Base-by-base conservation (phyloP, 495 filamentous ascomycete species). In the Trichoderma reesei region DNA sequence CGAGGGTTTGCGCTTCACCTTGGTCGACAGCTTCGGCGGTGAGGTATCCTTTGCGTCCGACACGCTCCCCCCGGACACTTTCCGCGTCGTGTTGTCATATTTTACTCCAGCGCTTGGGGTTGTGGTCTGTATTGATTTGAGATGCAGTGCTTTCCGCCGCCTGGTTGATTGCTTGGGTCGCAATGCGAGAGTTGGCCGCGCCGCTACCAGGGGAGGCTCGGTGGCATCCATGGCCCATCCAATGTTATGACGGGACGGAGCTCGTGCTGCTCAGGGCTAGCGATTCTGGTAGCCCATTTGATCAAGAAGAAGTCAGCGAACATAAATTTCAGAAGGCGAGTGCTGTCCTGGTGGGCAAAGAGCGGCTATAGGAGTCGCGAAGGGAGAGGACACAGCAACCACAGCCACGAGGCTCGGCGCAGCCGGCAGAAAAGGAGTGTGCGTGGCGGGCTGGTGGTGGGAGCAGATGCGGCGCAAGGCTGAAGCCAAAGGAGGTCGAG, bases 1-100 rank as follows among this genome's bases (percentile, higher is more conserved):
- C 10, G 51, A 56, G 3, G 20, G 8, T 56, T 56, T 56, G 20
- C 51, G 51, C 20, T 13, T 34, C 20, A 56, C 51, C 51, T 31
- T 56, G 51, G 51, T 33, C 9, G 20, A 34, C 18, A 14, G 51
- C 18, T 33, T 56, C 10, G 51, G 51, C 8, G 51, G 51, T 34
- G 51, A 56, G 72, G 73, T 54, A 65, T 64, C 68, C 72, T 76
- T 13, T 67, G 66, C 66, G 61, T 74, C 51, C 26, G 51, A 33
- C 26, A 34, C 1, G 20, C 13, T 13, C 26, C 44, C 44, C 9
- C 16, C 5, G 56, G 56, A 4, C 5, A 5, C 26, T 34, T 5
- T 13, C 33, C 34, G 11, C 34, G 7, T n/a, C 2, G 34, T 39
- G 11, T 18, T 61, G n/a, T 61, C 36, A 34, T 39, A 34, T 61